Base-by-base conservation (phyloP, 345 rosid genomes). In the Pistacia atlantica region DNA sequence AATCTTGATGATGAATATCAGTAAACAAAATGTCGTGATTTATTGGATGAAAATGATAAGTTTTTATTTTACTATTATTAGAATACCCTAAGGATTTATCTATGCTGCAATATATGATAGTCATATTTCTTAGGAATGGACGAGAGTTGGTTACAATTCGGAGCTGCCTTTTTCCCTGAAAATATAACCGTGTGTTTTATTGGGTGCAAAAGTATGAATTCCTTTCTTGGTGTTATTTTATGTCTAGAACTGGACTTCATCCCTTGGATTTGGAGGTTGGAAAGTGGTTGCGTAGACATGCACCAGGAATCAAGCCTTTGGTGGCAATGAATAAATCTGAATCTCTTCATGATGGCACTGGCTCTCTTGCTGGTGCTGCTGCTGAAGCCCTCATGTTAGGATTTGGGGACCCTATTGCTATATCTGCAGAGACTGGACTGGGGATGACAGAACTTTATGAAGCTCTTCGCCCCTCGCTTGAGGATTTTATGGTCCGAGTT, bases 371-470 rank as follows among this genome's bases (percentile, higher is more conserved):
- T 79, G 90, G 87, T 69, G 91, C 88, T 74, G 85, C 90, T 75
- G 85, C 87, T 22, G 98, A 96, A 69, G 89, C 90, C 46, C 85
- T 79, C 57, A 78, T 61, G 57, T 82, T 96, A 45, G 98, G 99
- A 62, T 96, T 93, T 83, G 95, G 99, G 11, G 95, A 93, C 46
- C 95, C 98, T 45, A 91, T 91, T 72, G 94, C 97, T 65, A 88
- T 96, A 73, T 93, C 98, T 67, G 97, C 99, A 0, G 99, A 96
- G 86, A 96, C 99, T 14, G 99, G 99, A 60, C 86, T 93, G 22
- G 98, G 99, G 67, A 92, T 93, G 98, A 87, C 86, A 4, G 82
- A 90, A 73, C 98, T 96, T 71, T 89, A 90, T 74, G 87, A 90
- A 75, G 87, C 86, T 79, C 98, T 96, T 48, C 84, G 76, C 65